Evolutionary conservation across 305 asterid genomes (phyloP).

Genomic region (Andrographis paniculata): DNA sequence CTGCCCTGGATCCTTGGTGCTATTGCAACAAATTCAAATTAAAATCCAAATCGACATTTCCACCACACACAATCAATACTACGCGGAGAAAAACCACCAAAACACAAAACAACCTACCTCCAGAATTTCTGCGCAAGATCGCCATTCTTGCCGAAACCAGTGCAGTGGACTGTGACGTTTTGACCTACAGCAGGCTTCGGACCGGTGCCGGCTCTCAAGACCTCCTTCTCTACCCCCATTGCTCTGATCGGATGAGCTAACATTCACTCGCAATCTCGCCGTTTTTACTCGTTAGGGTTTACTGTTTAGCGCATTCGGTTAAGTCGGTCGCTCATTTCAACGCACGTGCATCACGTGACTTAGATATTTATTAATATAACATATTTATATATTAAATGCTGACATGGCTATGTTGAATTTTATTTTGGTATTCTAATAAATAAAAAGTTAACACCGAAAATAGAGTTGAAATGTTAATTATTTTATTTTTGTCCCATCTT

Average conservation of each 20-base stretch:
- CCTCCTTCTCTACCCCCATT: conserved; percentile 83
- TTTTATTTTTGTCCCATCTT: no score
- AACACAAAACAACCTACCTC: conserved; percentile 40
- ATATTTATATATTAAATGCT: no score
- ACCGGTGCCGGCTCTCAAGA: conserved; percentile 53
- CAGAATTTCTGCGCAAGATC: conserved; percentile 69
- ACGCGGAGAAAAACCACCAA: neutral
- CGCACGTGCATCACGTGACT: conserved; percentile 12
- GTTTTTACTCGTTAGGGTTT: neutral
- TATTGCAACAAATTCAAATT: conserved; percentile 16
- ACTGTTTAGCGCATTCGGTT: neutral
- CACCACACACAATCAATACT: conserved; percentile 1
- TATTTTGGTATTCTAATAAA: no score
- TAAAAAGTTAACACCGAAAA: no score
- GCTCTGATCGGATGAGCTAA: conserved; percentile 10
- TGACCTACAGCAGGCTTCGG: conserved; percentile 72
- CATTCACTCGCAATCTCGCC: neutral
- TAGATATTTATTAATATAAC: neutral
- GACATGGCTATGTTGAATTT: no score
- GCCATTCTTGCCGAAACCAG: conserved; percentile 84
- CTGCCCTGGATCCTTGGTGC: conserved; percentile 97
- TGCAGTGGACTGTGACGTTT: conserved; percentile 88
- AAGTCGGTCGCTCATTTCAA: neutral
- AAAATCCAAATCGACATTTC: conserved; percentile 17
- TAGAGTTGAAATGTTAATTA: no score